Evolutionary conservation across 352 stramenopile species (phyloP).

Genomic region (Phytophthora citrophthora): DNA sequence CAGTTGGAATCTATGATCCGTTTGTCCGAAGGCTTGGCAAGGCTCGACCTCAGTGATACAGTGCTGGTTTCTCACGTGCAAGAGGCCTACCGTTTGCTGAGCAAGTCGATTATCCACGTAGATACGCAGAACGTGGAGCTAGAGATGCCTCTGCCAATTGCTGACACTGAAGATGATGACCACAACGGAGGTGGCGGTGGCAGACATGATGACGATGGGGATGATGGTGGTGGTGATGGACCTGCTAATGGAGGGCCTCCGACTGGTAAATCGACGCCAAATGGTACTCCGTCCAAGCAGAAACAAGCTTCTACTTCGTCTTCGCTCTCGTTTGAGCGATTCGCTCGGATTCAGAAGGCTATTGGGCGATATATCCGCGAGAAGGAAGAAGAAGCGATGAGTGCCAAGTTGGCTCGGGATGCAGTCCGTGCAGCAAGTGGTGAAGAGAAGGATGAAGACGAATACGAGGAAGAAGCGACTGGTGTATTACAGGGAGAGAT

Average conservation of each 20-base stretch:
- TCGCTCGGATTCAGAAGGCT: conserved; percentile 82
- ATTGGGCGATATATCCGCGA: conserved; percentile 82
- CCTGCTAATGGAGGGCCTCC: conserved; percentile 8
- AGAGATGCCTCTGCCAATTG: conserved; percentile 62
- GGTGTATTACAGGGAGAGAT: conserved; percentile 81
- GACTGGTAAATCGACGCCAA: conserved; percentile 5
- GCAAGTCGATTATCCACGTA: conserved; percentile 99
- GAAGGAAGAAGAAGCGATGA: conserved; percentile 71
- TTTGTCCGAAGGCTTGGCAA: conserved; percentile 95
- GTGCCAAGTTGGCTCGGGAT: conserved; percentile 51
- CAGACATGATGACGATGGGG: conserved; percentile 43
- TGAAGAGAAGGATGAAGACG: conserved; percentile 34
- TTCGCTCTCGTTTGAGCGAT: conserved; percentile 84
- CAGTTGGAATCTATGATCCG: conserved; percentile 99
- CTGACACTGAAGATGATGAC: too few species aligned
- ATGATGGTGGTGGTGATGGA: conserved; percentile 12
- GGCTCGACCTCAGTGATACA: conserved; percentile 94
- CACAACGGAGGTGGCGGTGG: conserved; percentile 56
- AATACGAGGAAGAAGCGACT: conserved; percentile 60
- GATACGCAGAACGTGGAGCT: conserved; percentile 97
- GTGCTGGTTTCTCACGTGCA: conserved; percentile 94
- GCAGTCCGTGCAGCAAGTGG: conserved; percentile 29
- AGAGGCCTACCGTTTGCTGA: conserved; percentile 97
- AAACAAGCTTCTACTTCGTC: conserved; percentile 37
- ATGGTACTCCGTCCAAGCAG: conserved; percentile 27